These are phyloP conservation scores for Talaromyces funiculosus DNA, from an alignment of 2,329 filamentous ascomycete species.

Conservation along the genomic window DNA sequence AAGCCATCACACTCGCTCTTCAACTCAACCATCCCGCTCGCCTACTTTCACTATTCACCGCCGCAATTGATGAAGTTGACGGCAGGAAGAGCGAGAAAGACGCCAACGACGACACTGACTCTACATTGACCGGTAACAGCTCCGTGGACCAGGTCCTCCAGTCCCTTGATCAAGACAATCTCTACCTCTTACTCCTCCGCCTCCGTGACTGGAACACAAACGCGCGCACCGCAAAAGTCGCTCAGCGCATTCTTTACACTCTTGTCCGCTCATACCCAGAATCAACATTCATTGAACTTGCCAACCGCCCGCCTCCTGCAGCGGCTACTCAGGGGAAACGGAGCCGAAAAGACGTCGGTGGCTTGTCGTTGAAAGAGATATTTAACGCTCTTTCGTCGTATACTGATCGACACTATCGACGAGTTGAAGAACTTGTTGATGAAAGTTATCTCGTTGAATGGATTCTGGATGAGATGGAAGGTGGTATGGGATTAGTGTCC, in stretches of 20 bases:
- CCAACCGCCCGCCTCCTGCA: slow-evolving; percentile 26
- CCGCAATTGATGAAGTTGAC: slow-evolving; percentile 70
- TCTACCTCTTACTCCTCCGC: slow-evolving; percentile 74
- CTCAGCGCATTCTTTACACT: slow-evolving; percentile 76
- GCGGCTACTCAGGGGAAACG: slow-evolving; percentile 10
- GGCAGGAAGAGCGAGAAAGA: slow-evolving; percentile 41
- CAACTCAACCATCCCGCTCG: slow-evolving; percentile 91
- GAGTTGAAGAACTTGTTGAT: slow-evolving; percentile 83
- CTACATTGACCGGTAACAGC: slow-evolving; percentile 40
- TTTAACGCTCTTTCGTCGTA: slow-evolving; percentile 83
- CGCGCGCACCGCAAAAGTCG: slow-evolving; percentile 74
- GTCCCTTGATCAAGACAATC: slow-evolving; percentile 74
- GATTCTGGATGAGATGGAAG: slow-evolving; percentile 89
- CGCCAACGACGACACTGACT: slow-evolving; percentile 21
- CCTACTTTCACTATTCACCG: slow-evolving; percentile 75
- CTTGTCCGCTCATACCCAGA: slow-evolving; percentile 77
- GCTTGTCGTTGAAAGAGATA: slow-evolving; percentile 68
- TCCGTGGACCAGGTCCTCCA: slow-evolving; percentile 76
- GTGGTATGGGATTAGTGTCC: slow-evolving; percentile 43
- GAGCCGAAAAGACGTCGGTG: slow-evolving; percentile 29
- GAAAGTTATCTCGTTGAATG: slow-evolving; percentile 94
- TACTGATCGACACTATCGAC: slow-evolving; percentile 85
- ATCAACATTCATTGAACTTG: slow-evolving; percentile 66
- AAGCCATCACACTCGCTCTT: slow-evolving; percentile 85
- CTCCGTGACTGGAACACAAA: slow-evolving; percentile 98